Base-by-base conservation (phyloP, 371 early-diverging fungal species). In the Mortierella sp. region DNA sequence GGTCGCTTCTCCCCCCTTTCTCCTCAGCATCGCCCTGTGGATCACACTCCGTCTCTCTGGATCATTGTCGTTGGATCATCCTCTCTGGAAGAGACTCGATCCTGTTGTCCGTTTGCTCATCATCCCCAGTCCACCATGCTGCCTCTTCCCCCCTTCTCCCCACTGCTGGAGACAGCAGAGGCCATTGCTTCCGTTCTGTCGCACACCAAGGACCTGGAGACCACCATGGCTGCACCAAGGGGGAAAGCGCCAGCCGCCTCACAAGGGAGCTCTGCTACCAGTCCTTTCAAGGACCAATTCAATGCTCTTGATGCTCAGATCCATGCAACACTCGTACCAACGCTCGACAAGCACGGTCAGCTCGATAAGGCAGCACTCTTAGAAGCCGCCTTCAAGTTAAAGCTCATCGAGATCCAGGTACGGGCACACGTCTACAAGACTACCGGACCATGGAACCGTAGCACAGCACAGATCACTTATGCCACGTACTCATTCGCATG, bases 321-420 rank as follows among this genome's bases (percentile, higher is more conserved):
- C 64, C 48, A 61, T 0, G 26, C 58, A 0, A 57, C 24, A 12
- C 39, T 74, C 0, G 58, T 64, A 3, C 58, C 69, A 13, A 49
- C 46, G 21, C 52, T 74, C 43, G 54, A 56, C 8, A 53, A 53
- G 34, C 63, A 64, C 48, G 64, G 21, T 2, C 19, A 34, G 4
- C 62, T 73, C 19, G 69, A 74, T 26, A 49, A 28, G 16, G 54
- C 43, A 3, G 18, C 61, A 0, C 51, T 74, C n/a, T 43, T 74
- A 28, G 74, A 74, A n/a, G 63, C 56, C 1, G 68, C 74, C 3
- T 74, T 74, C 54, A 74, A 68, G 50, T 41, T 74, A 30, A 74
- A 58, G 28, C 63, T 74, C 28, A 34, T 67, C 28, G 39, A 59
- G 43, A 59, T 59, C 49, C 74, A 74, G 69, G 74, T 74, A 74